These are phyloP conservation scores for Aspergillus unguis DNA, from an alignment of 2,329 filamentous ascomycete species.

Conservation along the genomic window DNA sequence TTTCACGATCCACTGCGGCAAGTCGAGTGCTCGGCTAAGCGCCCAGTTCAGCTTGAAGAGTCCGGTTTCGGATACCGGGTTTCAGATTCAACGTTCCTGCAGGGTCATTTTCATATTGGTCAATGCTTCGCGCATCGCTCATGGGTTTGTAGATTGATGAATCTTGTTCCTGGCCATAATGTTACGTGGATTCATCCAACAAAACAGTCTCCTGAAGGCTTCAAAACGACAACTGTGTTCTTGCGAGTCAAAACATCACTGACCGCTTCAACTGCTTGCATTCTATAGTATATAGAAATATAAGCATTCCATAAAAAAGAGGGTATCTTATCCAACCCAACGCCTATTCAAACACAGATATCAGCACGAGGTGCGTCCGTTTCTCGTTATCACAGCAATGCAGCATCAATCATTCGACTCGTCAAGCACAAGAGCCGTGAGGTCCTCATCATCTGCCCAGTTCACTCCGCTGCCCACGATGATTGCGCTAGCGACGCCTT, in stretches of 20 bases:
- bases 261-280: too few relatives aligned
- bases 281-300: too few relatives aligned
- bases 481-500: constrained; percentile 72
- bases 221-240: neutral
- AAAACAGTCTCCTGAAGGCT: neutral
- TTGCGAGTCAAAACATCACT: neutral
- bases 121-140: neutral
- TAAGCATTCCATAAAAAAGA: neutral
- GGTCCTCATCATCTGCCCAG: constrained; percentile 67
- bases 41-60: too few relatives aligned
- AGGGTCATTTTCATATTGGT: neutral
- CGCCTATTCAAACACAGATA: constrained; percentile 10
- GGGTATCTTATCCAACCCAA: constrained; percentile 10
- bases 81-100: constrained; percentile 8
- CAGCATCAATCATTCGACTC: constrained; percentile 52
- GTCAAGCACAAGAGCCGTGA: constrained; percentile 70
- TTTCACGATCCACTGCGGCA: too few relatives aligned
- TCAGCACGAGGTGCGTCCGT: neutral
- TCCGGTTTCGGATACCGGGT: neutral
- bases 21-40: too few relatives aligned
- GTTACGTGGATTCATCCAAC: constrained; percentile 22
- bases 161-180: constrained; percentile 17
- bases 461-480: constrained; percentile 79
- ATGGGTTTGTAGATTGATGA: constrained; percentile 13
- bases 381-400: neutral